These are phyloP conservation scores for Pecoramyces ruminantium DNA, from an alignment of 192 early-diverging fungal genomes.

Conservation along the genomic window DNA sequence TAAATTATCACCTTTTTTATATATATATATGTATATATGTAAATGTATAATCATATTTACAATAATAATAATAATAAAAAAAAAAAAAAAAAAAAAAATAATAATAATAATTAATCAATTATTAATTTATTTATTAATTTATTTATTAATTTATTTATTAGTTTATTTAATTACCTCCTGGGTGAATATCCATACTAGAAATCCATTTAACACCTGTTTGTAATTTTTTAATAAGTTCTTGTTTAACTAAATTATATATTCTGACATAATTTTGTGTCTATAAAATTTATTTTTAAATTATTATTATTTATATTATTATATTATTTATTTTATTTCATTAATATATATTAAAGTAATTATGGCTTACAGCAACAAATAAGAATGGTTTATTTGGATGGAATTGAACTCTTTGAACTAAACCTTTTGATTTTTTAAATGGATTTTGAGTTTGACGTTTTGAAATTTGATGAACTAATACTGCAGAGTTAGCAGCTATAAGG, in stretches of 20 bases:
- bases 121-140: too few species aligned
- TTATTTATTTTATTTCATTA: too few species aligned
- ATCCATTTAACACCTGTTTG: constrained; percentile 83
- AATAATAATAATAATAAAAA: too few species aligned
- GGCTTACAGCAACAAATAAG: constrained; percentile 69
- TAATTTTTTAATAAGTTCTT: constrained; percentile 71
- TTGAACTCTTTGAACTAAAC: constrained; percentile 63
- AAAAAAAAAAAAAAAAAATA: too few species aligned
- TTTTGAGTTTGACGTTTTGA: constrained; percentile 72
- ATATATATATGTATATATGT: too few species aligned
- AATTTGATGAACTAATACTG: constrained; percentile 86
- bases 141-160: too few species aligned
- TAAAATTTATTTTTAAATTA: too few species aligned
- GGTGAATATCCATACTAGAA: constrained; percentile 85
- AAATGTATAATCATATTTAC: too few species aligned
- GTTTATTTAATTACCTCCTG: constrained; percentile 49
- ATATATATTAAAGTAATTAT: too few species aligned
- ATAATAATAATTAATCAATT: too few species aligned
- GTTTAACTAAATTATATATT: constrained; percentile 81
- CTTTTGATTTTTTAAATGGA: constrained; percentile 82
- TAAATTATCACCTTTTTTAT: constrained; percentile 66
- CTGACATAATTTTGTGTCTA: constrained; percentile 86
- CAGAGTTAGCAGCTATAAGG: constrained; percentile 21
- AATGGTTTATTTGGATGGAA: constrained; percentile 90
- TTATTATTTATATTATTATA: too few species aligned